Percentiles rank a stretch among this genome's conserved stretches.
Evolutionary conservation across 768 basidiomycete species (phyloP).

Genomic region (Podaxis sp.): DNA sequence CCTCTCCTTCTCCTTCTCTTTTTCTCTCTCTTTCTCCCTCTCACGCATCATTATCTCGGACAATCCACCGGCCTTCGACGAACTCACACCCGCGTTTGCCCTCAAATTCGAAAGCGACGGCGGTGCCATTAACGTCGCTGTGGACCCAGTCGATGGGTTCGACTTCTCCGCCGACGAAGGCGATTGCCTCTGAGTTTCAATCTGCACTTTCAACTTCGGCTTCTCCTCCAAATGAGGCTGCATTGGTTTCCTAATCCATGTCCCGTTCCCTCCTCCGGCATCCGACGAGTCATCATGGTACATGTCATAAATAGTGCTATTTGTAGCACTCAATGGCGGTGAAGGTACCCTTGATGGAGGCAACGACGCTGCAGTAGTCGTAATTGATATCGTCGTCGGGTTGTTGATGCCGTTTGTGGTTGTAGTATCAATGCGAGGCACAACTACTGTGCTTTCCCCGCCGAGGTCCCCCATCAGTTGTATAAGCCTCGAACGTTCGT

Average conservation of each 20-base stretch:
- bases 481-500: conserved; percentile 29
- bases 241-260: conserved; percentile 9
- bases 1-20: neutral
- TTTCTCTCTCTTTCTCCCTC: conserved; percentile 5
- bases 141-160: conserved; percentile 4
- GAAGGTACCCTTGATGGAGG: conserved; percentile 9
- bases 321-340: conserved; percentile 11
- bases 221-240: conserved; percentile 4
- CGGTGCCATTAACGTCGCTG: conserved; percentile 7
- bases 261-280: conserved; percentile 13
- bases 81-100: neutral
- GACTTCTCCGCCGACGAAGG: conserved; percentile 9
- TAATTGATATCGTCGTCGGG: conserved; percentile 8
- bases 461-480: conserved; percentile 21
- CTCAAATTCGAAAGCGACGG: neutral
- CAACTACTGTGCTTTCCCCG: conserved; percentile 27
- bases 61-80: neutral
- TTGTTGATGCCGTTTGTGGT: neutral
- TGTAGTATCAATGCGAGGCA: conserved; percentile 9
- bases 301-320: conserved; percentile 12
- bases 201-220: conserved; percentile 15
- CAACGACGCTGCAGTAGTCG: conserved; percentile 9
- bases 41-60: conserved; percentile 9
- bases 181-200: conserved; percentile 5
- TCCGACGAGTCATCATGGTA: conserved; percentile 15